Percentiles rank a stretch among this genome's conserved stretches.
Evolutionary conservation across 208 protist species (phyloP).

Genomic region (Leishmania guyanensis): DNA sequence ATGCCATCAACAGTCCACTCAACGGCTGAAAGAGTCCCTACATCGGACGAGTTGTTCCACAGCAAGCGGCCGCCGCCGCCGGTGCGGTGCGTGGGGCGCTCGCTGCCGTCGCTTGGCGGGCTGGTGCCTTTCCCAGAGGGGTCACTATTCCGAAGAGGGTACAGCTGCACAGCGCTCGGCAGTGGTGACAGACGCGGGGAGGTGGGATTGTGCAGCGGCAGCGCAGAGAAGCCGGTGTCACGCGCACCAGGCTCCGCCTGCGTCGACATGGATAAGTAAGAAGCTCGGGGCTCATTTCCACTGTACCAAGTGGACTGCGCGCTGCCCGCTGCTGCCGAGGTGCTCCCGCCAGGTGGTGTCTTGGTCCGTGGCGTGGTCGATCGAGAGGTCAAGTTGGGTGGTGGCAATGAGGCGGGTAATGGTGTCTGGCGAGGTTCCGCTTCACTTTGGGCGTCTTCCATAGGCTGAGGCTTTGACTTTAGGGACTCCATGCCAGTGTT

Average conservation of each 20-base stretch:
- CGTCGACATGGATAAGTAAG: background rate
- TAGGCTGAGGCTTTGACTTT: background rate
- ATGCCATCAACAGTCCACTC: conserved; percentile 53
- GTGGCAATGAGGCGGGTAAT: conserved; percentile 1
- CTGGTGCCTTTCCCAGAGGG: background rate
- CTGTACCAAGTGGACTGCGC: background rate
- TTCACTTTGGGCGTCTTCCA: background rate
- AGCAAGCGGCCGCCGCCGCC: too few relatives aligned
- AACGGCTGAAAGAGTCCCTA: conserved; percentile 29
- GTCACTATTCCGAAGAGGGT: background rate
- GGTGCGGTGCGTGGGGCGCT: background rate
- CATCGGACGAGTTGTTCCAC: conserved; percentile 1
- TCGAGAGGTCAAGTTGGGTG: background rate
- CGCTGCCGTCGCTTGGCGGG: background rate
- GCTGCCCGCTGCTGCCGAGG: background rate
- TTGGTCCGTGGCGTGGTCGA: background rate
- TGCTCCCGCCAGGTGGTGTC: conserved; percentile 2
- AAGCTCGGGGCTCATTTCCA: background rate
- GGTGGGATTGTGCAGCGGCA: conserved; percentile 1
- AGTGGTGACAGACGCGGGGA: conserved; percentile 2
- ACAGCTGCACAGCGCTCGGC: conserved; percentile 8
- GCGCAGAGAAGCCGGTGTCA: background rate
- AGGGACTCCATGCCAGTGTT: background rate
- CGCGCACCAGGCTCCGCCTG: background rate
- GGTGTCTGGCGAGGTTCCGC: background rate